Base-by-base conservation (phyloP, 768 basidiomycete species). In the Tylopilus sp. region DNA sequence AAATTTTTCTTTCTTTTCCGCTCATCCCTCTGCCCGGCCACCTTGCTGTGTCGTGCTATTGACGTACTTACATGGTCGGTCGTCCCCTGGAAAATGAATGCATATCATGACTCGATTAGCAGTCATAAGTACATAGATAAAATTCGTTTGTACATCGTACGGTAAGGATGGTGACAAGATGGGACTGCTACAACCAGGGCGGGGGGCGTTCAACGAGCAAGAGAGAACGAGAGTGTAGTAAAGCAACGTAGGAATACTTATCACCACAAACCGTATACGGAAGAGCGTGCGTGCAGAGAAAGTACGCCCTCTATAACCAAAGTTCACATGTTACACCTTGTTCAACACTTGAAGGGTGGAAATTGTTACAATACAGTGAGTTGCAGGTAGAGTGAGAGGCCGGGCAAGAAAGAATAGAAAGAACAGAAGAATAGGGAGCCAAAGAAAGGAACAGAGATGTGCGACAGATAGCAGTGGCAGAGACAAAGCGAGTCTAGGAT, bases 361-460 rank as follows among this genome's bases (percentile, higher is more conserved):
- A 59, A 65, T 67, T 86, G 82, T 76, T 89, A 90, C 86, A 89
- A 85, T 89, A 90, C 88, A 89, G 78, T 86, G 82, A 79, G 80
- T 64, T 78, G 77, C 57, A 30, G 63, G 75, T 75, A 63, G 53
- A 63, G 61, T 47, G 52, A 54, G 48, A 56, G 73, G 50, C 48
- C 48, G 49, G 52, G 22, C 50, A 57, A 53, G 47, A 57, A 48
- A 23, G 28, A n/a, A n/a, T n/a, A n/a, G n/a, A n/a, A 23, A 25
- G 55, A 54, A 51, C 42, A 28, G 21, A 40, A 39, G 35, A 52
- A 41, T 51, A 47, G 46, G 30, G 40, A 48, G 21, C 21, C 30
- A 25, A 46, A 57, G 25, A 30, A 68, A 71, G 63, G 70, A 76
- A 76, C 75, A 76, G 78, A 74, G 73, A 83, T 79, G 79, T 79